Evolutionary conservation across 2,329 filamentous ascomycete species (phyloP).

Genomic region (Aspergillus sp.): DNA sequence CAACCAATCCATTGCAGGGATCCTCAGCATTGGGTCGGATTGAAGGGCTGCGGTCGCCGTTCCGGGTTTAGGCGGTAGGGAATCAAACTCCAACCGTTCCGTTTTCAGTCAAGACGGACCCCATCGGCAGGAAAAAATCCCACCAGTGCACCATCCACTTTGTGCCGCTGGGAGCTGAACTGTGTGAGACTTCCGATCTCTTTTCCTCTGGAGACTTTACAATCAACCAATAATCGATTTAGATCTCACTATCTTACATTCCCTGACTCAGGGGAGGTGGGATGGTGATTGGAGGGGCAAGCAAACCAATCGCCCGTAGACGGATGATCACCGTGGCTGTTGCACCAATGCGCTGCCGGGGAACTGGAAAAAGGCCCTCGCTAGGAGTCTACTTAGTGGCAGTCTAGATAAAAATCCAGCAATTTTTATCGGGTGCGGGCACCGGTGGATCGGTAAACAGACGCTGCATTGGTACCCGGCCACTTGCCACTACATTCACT

Average conservation of each 20-base stretch:
- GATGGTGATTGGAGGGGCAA: not conserved
- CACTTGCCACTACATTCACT: not conserved
- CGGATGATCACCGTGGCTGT: not conserved
- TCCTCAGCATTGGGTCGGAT: not conserved
- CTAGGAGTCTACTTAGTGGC: not conserved
- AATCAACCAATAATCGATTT: not conserved
- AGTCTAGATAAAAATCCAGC: no score
- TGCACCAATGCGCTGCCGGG: not conserved
- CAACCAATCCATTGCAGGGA: not conserved
- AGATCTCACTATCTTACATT: not conserved
- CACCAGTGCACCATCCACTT: not conserved
- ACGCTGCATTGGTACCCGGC: not conserved
- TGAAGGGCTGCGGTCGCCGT: not conserved
- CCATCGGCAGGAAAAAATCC: not conserved
- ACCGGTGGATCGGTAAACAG: not conserved
- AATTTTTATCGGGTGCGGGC: not conserved
- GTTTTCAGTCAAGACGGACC: not conserved
- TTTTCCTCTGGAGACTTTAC: not conserved
- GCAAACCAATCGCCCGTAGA: not conserved
- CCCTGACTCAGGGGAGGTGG: not conserved
- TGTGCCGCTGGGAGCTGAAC: not conserved
- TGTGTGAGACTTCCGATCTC: not conserved
- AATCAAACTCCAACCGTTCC: not conserved
- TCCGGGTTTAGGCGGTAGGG: not conserved
- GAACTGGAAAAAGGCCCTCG: not conserved